Conservation (phyloP, 1,284 basidiomycete species). For the Fistulinella staudtii region DNA sequence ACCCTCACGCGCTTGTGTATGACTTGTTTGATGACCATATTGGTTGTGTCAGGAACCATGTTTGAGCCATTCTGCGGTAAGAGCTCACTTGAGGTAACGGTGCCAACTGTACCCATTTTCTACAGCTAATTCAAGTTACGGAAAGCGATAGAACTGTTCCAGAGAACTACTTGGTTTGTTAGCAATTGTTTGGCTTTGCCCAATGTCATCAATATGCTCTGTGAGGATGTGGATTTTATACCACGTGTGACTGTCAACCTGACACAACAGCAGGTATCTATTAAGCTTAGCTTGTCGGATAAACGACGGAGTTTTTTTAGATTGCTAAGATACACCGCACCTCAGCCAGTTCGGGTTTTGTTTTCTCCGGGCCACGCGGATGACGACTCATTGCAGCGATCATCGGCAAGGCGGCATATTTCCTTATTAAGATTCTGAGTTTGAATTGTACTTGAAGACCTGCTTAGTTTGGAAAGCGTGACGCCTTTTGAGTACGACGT, state of each 20-base stretch:
- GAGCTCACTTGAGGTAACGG: neutral
- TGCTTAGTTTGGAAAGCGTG: constrained; percentile 23
- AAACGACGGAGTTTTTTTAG: neutral
- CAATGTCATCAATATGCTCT: too few species aligned
- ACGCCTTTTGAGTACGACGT: constrained; percentile 8
- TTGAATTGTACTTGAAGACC: constrained; percentile 27
- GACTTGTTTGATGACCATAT: neutral
- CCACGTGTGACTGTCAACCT: neutral
- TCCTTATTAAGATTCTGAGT: constrained; percentile 16
- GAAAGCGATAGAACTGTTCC: too few species aligned
- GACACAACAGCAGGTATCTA: neutral
- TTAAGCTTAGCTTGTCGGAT: neutral
- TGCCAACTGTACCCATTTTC: too few species aligned
- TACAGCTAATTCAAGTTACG: too few species aligned
- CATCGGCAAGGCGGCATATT: constrained; percentile 13
- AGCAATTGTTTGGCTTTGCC: too few species aligned
- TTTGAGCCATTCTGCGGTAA: neutral
- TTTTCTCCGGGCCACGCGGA: neutral
- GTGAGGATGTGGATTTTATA: neutral
- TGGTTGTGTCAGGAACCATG: neutral
- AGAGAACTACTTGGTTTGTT: too few species aligned
- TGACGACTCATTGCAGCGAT: constrained; percentile 7
- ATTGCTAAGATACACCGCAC: neutral
- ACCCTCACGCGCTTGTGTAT: neutral
- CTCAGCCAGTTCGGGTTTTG: neutral